Conservation (phyloP, 2,329 filamentous ascomycete genomes). For the Dactylonectria estremocensis region DNA sequence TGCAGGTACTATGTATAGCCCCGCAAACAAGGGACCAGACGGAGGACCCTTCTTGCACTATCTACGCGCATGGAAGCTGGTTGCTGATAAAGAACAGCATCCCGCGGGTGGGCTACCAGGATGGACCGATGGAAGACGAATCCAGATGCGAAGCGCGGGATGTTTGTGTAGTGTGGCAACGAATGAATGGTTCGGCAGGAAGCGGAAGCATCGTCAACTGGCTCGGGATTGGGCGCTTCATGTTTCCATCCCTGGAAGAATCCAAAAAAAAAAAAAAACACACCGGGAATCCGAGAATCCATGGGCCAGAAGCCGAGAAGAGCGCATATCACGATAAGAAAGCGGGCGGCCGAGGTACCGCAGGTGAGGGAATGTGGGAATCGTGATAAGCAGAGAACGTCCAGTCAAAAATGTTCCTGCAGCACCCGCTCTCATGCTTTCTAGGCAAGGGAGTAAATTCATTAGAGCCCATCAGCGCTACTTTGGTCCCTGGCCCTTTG, state of each 20-base stretch:
- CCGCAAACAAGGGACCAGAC: neutral
- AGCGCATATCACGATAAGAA: slow-evolving; percentile 17
- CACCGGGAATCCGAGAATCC: too few relatives aligned
- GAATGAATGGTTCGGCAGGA: slow-evolving; percentile 14
- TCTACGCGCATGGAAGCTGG: neutral
- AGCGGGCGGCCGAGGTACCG: neutral
- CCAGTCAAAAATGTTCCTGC: slow-evolving; percentile 22
- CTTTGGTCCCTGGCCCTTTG: neutral
- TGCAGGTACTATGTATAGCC: neutral
- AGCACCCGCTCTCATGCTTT: slow-evolving; percentile 19
- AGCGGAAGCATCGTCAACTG: slow-evolving; percentile 11
- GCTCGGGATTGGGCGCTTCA: slow-evolving; percentile 25
- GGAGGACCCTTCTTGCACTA: neutral
- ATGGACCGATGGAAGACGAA: too few relatives aligned
- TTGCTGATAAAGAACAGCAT: slow-evolving; percentile 7
- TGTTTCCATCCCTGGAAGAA: too few relatives aligned
- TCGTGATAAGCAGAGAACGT: slow-evolving; percentile 22
- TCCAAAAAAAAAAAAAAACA: too few relatives aligned
- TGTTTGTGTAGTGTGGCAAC: slow-evolving; percentile 8
- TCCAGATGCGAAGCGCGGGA: neutral
- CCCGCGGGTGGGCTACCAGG: neutral
- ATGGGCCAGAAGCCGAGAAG: neutral
- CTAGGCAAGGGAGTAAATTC: neutral
- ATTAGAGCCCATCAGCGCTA: slow-evolving; percentile 3
- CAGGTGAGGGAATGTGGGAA: neutral